A percentile compares a stretch with the other conserved stretches of the same genome.
Evolutionary conservation across 2,329 filamentous ascomycete genomes (phyloP).

Genomic region (Camillea tinctor): DNA sequence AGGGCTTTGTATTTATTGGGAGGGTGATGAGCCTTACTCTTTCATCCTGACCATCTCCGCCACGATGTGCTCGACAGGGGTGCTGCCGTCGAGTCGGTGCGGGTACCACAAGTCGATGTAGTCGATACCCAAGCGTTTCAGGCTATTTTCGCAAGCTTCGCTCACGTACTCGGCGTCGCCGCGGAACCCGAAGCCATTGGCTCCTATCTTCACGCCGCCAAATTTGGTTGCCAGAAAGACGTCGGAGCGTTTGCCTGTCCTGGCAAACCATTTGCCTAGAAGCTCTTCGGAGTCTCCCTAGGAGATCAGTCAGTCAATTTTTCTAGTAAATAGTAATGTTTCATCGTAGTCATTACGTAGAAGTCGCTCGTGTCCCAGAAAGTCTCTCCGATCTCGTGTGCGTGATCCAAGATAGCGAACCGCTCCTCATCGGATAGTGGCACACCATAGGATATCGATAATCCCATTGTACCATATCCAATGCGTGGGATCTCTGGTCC

Average conservation of each 20-base stretch:
- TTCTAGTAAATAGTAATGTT: background rate
- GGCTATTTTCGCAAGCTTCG: slow-evolving; percentile 6
- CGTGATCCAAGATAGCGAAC: slow-evolving; percentile 37
- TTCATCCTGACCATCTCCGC: slow-evolving; percentile 43
- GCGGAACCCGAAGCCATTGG: slow-evolving; percentile 13
- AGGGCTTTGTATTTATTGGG: background rate
- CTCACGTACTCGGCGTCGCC: slow-evolving; percentile 24
- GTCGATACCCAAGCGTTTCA: slow-evolving; percentile 31
- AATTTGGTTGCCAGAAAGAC: slow-evolving; percentile 53
- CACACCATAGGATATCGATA: slow-evolving; percentile 9
- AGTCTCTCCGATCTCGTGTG: slow-evolving; percentile 35
- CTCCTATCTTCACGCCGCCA: slow-evolving; percentile 31
- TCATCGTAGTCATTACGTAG: slow-evolving; percentile 27
- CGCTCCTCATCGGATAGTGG: slow-evolving; percentile 33
- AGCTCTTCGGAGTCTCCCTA: slow-evolving; percentile 37
- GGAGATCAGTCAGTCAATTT: background rate
- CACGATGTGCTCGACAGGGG: slow-evolving; percentile 48
- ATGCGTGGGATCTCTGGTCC: slow-evolving; percentile 43
- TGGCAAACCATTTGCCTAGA: slow-evolving; percentile 37
- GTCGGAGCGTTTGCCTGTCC: slow-evolving; percentile 41
- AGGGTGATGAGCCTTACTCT: slow-evolving; percentile 23
- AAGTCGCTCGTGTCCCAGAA: slow-evolving; percentile 41
- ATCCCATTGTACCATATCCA: slow-evolving; percentile 45
- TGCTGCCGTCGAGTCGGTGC: slow-evolving; percentile 41
- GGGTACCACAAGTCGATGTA: slow-evolving; percentile 47